These are phyloP conservation scores for Shiraia bambusicola DNA, from an alignment of 2,329 filamentous ascomycete genomes.

Conservation along the genomic window DNA sequence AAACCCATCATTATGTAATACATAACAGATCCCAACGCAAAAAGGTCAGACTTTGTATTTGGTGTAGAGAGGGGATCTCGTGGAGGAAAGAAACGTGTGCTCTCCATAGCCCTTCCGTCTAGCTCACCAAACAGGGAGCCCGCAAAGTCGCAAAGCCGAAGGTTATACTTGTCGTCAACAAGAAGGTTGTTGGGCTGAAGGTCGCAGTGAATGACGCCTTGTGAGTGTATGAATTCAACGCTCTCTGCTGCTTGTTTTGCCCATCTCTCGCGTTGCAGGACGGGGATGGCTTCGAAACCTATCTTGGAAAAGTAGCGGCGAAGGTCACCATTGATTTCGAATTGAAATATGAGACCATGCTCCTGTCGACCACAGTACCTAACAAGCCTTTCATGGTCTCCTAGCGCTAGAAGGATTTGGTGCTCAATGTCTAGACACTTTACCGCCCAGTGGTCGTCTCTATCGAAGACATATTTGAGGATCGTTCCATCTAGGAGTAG, in stretches of 20 bases:
- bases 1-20: slow-evolving; percentile 41
- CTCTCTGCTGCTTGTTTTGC: slow-evolving; percentile 26
- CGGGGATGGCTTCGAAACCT: too few species aligned
- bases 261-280: too few species aligned
- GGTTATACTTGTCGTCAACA: slow-evolving; percentile 37
- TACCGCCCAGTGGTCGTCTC: too few species aligned
- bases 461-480: slow-evolving; percentile 23
- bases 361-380: too few species aligned
- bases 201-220: slow-evolving; percentile 46
- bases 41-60: slow-evolving; percentile 35
- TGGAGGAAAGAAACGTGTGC: slow-evolving; percentile 20
- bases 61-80: slow-evolving; percentile 14
- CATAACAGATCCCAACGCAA: slow-evolving; percentile 40
- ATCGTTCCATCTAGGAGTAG: slow-evolving; percentile 14
- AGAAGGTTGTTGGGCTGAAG: slow-evolving; percentile 46
- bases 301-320: too few species aligned
- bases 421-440: too few species aligned
- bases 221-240: slow-evolving; percentile 40
- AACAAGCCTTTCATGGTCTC: too few species aligned
- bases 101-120: slow-evolving; percentile 24
- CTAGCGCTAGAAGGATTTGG: too few species aligned
- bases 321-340: too few species aligned
- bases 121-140: slow-evolving; percentile 37
- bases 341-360: too few species aligned
- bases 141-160: slow-evolving; percentile 44